Evolutionary conservation across 1,284 basidiomycete genomes (phyloP), one percentile per base, ranked within the genome.

Genomic region (Phylloporus sp.): DNA sequence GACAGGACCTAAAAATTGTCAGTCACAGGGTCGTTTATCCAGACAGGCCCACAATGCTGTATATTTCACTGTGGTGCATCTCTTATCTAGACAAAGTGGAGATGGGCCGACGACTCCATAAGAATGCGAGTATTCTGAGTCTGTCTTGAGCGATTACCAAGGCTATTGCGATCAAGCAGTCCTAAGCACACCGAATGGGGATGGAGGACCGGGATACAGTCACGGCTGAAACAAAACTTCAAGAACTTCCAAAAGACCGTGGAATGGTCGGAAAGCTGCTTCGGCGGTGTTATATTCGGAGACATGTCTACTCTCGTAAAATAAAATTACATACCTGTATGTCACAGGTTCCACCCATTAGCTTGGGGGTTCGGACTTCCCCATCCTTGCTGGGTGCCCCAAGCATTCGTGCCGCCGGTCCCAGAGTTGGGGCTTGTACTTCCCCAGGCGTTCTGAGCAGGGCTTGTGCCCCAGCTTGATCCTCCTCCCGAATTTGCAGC

Each of bases 291-390:
- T 37, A 31, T 40, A 28, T 24, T 26, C 11, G 13, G 11, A 28
- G 4, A 28, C 32, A 22, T 8, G n/a, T n/a, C 37, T 29, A n/a
- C 49, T 31, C 20, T 29, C 20, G n/a, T n/a, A n/a, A n/a, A 37
- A 20, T 37, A 29, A 17, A 50, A 44, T 39, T n/a, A 39, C 40
- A 39, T 26, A 59, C 26, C 22, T 8, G 12, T 12, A 20, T 52
- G 29, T 71, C 74, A 85, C 34, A 84, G 74, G 66, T 80, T 86
- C 85, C 86, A 87, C n/a, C 85, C 86, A 68, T 84, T 85, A 28
- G 82, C 70, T 66, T 82, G 83, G 63, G 77, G 84, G 58, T 63
- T 72, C 26, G 80, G 79, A 61, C 80, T 79, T n/a, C 68, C 69
- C 80, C 80, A 81, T 17, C 80, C 78, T 55, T 77, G 76, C 50